Percentiles rank a stretch among this genome's conserved stretches.
phyloP scores from a whole-genome alignment of 2,329 filamentous ascomycete genomes.

The Cylindrodendrum hubeiense region DNA sequence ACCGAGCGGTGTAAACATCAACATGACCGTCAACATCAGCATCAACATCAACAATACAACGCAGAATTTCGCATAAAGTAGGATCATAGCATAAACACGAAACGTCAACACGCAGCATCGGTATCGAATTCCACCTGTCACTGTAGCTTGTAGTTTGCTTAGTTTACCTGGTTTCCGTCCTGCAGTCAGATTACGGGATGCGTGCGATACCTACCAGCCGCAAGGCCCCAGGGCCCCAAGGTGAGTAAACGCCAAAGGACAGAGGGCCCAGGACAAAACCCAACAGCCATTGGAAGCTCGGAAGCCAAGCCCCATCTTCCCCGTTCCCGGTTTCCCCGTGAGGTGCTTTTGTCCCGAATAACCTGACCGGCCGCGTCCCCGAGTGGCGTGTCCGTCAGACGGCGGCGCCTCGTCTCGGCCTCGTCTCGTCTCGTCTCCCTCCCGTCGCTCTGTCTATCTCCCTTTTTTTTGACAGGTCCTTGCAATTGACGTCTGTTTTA shows the following conservation, averaged over 20 bases:
- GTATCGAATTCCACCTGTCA: background rate
- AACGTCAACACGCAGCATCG: background rate
- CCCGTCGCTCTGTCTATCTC: background rate
- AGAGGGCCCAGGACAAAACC: background rate
- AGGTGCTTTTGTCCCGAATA: constrained; percentile 39
- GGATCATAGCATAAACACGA: background rate
- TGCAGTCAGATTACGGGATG: too few species aligned
- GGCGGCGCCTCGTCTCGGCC: constrained; percentile 6
- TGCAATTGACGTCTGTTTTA: background rate
- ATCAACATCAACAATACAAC: constrained; percentile 3
- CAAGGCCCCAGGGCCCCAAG: background rate
- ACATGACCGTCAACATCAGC: background rate
- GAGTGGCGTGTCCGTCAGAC: constrained; percentile 40
- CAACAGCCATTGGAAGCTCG: constrained; percentile 17
- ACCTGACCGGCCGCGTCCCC: constrained; percentile 32
- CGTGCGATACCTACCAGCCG: too few species aligned
- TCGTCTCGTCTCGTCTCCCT: background rate
- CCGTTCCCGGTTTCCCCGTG: constrained; percentile 35
- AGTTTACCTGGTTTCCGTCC: too few species aligned
- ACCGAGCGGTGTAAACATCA: background rate
- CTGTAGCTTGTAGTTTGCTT: background rate
- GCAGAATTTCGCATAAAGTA: background rate
- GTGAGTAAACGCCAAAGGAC: background rate
- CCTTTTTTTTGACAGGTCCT: background rate
- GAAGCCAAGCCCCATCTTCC: constrained; percentile 20